Percentiles rank a stretch among this genome's conserved stretches.
Evolutionary conservation across 768 basidiomycete genomes (phyloP).

Genomic region (Lactifluus volemus): DNA sequence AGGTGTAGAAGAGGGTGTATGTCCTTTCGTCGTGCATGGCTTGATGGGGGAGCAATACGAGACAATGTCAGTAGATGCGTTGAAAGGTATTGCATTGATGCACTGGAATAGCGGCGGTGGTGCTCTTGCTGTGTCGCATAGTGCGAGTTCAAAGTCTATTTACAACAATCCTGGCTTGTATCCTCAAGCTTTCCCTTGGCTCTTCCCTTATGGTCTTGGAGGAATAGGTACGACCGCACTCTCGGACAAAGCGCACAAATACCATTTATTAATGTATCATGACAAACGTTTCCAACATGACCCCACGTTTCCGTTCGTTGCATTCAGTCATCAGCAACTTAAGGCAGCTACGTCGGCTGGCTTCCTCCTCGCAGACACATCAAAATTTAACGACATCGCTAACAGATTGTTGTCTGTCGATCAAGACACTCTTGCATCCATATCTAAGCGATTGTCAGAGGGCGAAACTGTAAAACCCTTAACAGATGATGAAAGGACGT

Average conservation of each 20-base stretch:
- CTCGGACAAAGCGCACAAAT: not conserved
- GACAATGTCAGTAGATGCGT: not conserved
- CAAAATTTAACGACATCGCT: too few species aligned
- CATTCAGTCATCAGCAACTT: not conserved
- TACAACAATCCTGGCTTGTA: not conserved
- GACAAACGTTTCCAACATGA: not conserved
- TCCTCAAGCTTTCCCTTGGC: not conserved
- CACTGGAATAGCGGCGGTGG: not conserved
- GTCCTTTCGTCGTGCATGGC: not conserved
- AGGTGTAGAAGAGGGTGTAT: not conserved
- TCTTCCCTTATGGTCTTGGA: not conserved
- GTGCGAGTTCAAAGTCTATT: not conserved
- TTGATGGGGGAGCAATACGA: not conserved
- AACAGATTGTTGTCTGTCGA: too few species aligned
- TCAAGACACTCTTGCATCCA: not conserved
- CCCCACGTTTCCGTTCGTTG: not conserved
- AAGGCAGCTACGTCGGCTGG: too few species aligned
- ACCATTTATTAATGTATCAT: not conserved
- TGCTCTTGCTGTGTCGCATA: not conserved
- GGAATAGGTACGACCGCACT: not conserved
- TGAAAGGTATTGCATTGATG: not conserved
- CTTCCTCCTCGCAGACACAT: too few species aligned
- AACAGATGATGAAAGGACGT: not conserved
- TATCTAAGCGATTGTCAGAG: not conserved
- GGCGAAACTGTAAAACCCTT: not conserved